phyloP scores from a whole-genome alignment of 2,329 filamentous ascomycete genomes.

The Trichoderma lentiforme region DNA sequence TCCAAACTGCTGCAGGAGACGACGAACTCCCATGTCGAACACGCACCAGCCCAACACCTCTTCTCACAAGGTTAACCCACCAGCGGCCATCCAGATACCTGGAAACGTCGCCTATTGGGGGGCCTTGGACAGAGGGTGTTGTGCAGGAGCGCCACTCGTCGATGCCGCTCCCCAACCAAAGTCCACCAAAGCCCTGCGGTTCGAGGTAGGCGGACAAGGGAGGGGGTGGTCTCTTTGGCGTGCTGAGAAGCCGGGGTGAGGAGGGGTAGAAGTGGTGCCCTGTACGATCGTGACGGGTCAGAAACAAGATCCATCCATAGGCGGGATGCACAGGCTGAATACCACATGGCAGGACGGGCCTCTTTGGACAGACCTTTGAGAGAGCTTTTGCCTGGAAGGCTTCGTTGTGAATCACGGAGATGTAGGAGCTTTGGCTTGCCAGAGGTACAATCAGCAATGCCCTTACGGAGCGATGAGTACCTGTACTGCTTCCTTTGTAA shows the following conservation, averaged over 20 bases:
- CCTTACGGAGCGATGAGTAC: neutral
- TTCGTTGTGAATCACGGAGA: neutral
- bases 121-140: conserved; percentile 25
- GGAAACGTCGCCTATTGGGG: conserved; percentile 31
- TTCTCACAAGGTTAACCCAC: conserved; percentile 28
- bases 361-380: neutral
- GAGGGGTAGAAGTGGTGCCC: conserved; percentile 15
- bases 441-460: neutral
- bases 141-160: conserved; percentile 26
- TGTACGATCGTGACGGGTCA: conserved; percentile 19
- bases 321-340: conserved; percentile 16
- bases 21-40: conserved; percentile 5
- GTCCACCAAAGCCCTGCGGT: conserved; percentile 22
- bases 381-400: neutral
- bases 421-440: neutral
- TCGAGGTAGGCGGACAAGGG: conserved; percentile 19
- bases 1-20: conserved; percentile 10
- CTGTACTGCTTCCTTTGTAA: neutral
- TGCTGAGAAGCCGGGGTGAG: conserved; percentile 14
- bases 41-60: conserved; percentile 29
- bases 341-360: conserved; percentile 20
- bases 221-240: conserved; percentile 12
- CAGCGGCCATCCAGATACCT: conserved; percentile 28
- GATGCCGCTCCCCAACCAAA: conserved; percentile 21
- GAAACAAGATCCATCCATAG: conserved; percentile 20